Evolutionary conservation across 2,329 filamentous ascomycete species (phyloP), one percentile per base, ranked within the genome.

Genomic region (Daldinia sp.): DNA sequence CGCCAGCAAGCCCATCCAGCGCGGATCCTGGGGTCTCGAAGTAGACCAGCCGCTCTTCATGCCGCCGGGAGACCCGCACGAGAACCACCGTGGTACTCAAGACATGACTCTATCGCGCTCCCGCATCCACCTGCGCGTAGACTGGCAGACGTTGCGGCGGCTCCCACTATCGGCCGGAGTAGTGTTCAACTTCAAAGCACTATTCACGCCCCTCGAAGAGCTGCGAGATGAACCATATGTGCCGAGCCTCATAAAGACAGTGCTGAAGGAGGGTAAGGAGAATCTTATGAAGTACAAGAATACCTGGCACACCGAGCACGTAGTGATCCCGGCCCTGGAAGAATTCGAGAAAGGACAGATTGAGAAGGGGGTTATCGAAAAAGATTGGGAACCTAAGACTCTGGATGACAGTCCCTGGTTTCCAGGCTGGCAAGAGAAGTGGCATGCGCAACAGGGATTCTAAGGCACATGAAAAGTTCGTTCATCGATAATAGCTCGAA

Each of bases 101-200:
- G 82, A 87, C 53, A 81, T 85, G 0, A 79, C 82, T 20, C 81
- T 95, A 5, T 81, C 80, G 0, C 76, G 89, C 1, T 83, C 87
- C 0, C 86, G 92, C 37, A 83, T 92, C 70, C 82, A 91, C 68
- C 82, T 97, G 1, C 87, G 93, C 4, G 93, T 96, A 1, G 93
- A 97, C 78, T 97, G 93, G 92, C 94, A 97, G 79, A 97, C 93
- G 0, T 82, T 97, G 3, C 88, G 93, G 1, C 88, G 93, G 2
- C 81, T 97, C 0, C 93, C 93, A 0, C 82, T 97, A 0, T 93
- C 91, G 0, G 92, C 88, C 0, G 90, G 87, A 0, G 83, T 97
- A 1, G 87, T 93, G 0, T 97, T 97, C 82, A 97, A 96, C 78
- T 97, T 95, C 86, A 97, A 95, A 76, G 93, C 91, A 0, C 79